These are phyloP conservation scores for Trichoderma koningii DNA, from an alignment of 2,329 filamentous ascomycete species.

Conservation along the genomic window DNA sequence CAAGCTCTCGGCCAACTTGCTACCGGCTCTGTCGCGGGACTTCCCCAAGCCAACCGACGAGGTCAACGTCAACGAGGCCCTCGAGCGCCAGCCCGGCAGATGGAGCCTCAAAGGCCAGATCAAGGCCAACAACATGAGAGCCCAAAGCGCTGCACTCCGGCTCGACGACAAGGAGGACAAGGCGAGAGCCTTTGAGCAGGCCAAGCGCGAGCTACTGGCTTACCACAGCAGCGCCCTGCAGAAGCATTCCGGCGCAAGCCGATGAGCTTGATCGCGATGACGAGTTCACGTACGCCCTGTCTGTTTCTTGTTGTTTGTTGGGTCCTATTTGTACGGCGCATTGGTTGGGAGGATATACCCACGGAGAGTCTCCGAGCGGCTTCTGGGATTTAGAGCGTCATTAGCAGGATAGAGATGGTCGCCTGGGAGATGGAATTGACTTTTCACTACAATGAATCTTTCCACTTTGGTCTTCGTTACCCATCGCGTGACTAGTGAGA, in stretches of 20 bases:
- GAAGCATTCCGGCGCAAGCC: not conserved
- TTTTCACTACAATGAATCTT: not conserved
- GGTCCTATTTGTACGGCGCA: constrained; percentile 17
- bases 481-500: constrained; percentile 12
- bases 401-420: constrained; percentile 16
- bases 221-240: constrained; percentile 37
- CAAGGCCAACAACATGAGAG: constrained; percentile 38
- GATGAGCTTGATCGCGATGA: constrained; percentile 2
- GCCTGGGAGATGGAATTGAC: not conserved
- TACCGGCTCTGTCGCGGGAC: constrained; percentile 41
- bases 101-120: constrained; percentile 46
- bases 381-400: constrained; percentile 14
- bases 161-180: constrained; percentile 41
- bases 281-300: constrained; percentile 11
- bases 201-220: constrained; percentile 51
- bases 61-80: constrained; percentile 47
- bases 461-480: constrained; percentile 1
- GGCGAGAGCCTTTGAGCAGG: constrained; percentile 47
- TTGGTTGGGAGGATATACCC: constrained; percentile 11
- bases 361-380: constrained; percentile 12
- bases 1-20: constrained; percentile 30
- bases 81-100: constrained; percentile 47
- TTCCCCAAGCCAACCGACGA: constrained; percentile 47
- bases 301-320: not conserved
- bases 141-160: constrained; percentile 30